Conservation (phyloP, 2,329 filamentous ascomycete genomes). For the Sclerotinia subarctica region DNA sequence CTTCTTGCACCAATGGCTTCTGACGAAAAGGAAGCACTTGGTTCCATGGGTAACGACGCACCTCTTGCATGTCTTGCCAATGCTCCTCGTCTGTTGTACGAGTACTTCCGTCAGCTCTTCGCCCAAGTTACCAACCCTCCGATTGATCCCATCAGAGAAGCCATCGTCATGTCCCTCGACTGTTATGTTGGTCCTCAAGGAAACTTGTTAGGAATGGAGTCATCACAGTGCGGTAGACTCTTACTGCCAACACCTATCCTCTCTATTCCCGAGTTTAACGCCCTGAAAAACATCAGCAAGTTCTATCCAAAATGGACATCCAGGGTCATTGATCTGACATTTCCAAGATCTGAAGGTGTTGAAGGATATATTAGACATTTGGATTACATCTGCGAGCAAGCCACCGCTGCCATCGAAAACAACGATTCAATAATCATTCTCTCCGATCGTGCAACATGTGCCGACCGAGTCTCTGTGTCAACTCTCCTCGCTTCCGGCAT, state of each 20-base stretch:
- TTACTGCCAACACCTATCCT: conserved; percentile 85
- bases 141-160: conserved; percentile 95
- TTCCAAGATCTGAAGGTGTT: conserved; percentile 79
- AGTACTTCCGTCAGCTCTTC: conserved; percentile 97
- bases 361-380: conserved; percentile 83
- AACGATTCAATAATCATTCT: conserved; percentile 83
- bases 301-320: conserved; percentile 80
- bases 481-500: conserved; percentile 85
- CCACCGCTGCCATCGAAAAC: conserved; percentile 78
- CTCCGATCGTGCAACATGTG: conserved; percentile 81
- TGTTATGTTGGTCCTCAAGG: conserved; percentile 96
- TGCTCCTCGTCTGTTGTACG: conserved; percentile 82
- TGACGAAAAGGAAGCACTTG: conserved; percentile 93
- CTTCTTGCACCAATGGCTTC: conserved; percentile 93
- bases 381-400: conserved; percentile 82
- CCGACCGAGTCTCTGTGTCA: conserved; percentile 80
- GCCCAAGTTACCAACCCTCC: conserved; percentile 97
- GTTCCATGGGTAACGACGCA: conserved; percentile 97
- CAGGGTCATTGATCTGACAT: conserved; percentile 88
- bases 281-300: conserved; percentile 71
- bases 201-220: conserved; percentile 90
- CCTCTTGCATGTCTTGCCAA: conserved; percentile 88
- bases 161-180: conserved; percentile 96
- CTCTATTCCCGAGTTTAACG: conserved; percentile 86
- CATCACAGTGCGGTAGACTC: conserved; percentile 81